Conservation (phyloP, 805 yeast genomes). For the Wickerhamiella nectarea region DNA sequence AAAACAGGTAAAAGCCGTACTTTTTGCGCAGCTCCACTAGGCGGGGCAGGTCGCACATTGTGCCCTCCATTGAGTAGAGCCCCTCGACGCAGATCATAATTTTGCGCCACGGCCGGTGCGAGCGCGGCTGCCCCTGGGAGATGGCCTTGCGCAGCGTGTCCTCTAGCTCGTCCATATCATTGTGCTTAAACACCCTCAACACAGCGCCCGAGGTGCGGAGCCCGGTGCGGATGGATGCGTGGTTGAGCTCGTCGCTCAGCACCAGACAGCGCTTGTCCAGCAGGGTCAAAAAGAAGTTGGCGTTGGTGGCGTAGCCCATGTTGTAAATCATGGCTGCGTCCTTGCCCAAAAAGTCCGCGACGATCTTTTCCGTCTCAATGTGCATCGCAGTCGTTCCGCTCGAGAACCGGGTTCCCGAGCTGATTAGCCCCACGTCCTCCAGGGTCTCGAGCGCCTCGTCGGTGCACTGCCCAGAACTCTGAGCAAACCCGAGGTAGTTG, state of each 20-base stretch:
- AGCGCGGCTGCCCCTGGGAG: slow-evolving; percentile 86
- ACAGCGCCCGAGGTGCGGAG: slow-evolving; percentile 85
- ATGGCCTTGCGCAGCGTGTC: slow-evolving; percentile 66
- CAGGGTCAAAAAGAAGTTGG: slow-evolving; percentile 67
- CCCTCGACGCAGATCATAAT: slow-evolving; percentile 81
- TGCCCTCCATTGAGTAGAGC: slow-evolving; percentile 64
- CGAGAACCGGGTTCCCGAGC: slow-evolving; percentile 61
- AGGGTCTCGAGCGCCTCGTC: slow-evolving; percentile 54
- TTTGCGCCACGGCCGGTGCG: slow-evolving; percentile 88
- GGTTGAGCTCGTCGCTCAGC: slow-evolving; percentile 87
- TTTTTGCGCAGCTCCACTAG: slow-evolving; percentile 61
- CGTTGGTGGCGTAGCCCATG: slow-evolving; percentile 95
- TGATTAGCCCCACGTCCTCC: slow-evolving; percentile 58
- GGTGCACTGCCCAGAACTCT: slow-evolving; percentile 83
- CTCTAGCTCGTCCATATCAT: slow-evolving; percentile 73
- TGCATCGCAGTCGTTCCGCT: slow-evolving; percentile 72
- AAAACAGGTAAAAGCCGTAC: slow-evolving; percentile 78
- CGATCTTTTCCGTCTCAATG: slow-evolving; percentile 52
- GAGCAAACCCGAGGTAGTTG: slow-evolving; percentile 94
- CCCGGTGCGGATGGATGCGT: slow-evolving; percentile 91
- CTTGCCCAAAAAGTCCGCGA: slow-evolving; percentile 81
- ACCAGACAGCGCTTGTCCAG: slow-evolving; percentile 82
- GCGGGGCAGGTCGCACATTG: slow-evolving; percentile 67
- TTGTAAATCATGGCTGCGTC: slow-evolving; percentile 77
- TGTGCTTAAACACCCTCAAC: slow-evolving; percentile 83